Conservation (phyloP, 306 rosid genomes). For the Medicago truncatula region MtrunA17r5.0-ANR NC_053048.1:39205001-39205500, state of each 20-base stretch:
- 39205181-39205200: neutral
- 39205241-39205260: neutral
- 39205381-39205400: neutral
- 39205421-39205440: neutral
- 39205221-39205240: conserved; percentile 5
- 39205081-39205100: neutral
- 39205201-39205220: neutral
- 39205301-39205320: neutral
- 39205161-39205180: neutral
- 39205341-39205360: neutral
- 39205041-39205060: neutral
- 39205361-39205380: neutral
- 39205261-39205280: neutral
- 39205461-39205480: neutral
- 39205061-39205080: neutral
- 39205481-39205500: neutral
- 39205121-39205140: neutral
- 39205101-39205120: neutral
- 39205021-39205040: no score
- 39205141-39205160: neutral
- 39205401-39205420: neutral
- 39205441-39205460: neutral
- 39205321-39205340: neutral
- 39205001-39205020: no score
- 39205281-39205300: neutral